Evolutionary conservation across 495 filamentous ascomycete species (phyloP), one percentile per base, ranked within the genome.

Genomic region (Podospora appendiculata): DNA sequence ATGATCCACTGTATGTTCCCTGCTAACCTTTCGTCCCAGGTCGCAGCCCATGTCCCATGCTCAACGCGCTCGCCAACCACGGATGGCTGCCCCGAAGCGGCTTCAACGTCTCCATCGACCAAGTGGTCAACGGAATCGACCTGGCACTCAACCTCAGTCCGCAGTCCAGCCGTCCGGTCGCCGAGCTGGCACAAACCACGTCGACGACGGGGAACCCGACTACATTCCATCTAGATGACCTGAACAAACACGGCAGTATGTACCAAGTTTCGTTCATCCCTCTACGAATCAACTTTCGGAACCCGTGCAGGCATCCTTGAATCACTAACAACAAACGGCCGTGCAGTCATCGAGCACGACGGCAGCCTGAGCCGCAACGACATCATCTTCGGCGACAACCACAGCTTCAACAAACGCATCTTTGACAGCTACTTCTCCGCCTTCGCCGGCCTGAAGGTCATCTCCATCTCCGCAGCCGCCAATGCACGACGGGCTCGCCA

Each of bases 31-130:
- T 25, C 5, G 25, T 25, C 4, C 4, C 41, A 71, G 68, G 61
- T 16, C 62, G 68, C 3, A 64, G 58, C 17, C 68, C 68, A 32
- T 71, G 68, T 25, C 66, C 68, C 0, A 69, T 71, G 65, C 45
- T 69, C 14, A 71, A 71, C 44, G 66, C 62, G 8, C 43, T 71
- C 6, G 63, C 56, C 1, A 68, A 65, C 39, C 65, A 68, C 34
- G 56, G 57, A 6, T 65, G 56, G 19, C 52, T 68, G 0, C 67
- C 62, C 9, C 68, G 53, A 33, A 55, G 58, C 41, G 68, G 68
- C 7, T 18, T 32, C n/a, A 55, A 55, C 39, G 40, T 55, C 34
- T 51, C 49, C 13, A 33, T 51, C 25, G 49, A 51, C 32, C 49
- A 51, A 16, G 7, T 51, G 8, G 32, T 44, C 8, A 51, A 14